Conservation (phyloP, 805 yeast species). For the Candida methanosorbosa region DNA sequence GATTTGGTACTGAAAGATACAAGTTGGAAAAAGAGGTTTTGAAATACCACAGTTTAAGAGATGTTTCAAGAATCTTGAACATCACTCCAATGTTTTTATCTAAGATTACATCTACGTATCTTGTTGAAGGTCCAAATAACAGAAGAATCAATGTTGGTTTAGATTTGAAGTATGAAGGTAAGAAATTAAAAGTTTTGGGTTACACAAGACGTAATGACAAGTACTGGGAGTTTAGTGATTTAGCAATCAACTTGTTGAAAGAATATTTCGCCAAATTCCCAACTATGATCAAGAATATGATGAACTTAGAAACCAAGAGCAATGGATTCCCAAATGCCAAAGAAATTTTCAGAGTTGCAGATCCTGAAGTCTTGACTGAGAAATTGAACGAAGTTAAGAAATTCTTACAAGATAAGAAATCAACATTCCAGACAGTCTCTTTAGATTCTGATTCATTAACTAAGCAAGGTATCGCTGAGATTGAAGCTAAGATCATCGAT, state of each 20-base stretch:
- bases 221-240: conserved; percentile 78
- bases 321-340: conserved; percentile 28
- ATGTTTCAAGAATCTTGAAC: conserved; percentile 48
- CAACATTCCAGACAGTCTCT: conserved; percentile 51
- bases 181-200: conserved; percentile 79
- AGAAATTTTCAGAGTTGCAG: conserved; percentile 27
- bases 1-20: conserved; percentile 54
- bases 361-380: conserved; percentile 35
- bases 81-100: conserved; percentile 63
- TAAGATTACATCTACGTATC: conserved; percentile 64
- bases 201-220: conserved; percentile 57
- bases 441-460: conserved; percentile 75
- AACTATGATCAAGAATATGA: conserved; percentile 35
- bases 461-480: conserved; percentile 48
- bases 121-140: conserved; percentile 46
- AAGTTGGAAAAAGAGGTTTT: conserved; percentile 45
- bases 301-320: conserved; percentile 11
- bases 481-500: conserved; percentile 53
- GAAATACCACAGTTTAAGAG: conserved; percentile 56
- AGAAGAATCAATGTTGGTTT: conserved; percentile 67
- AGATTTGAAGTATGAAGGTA: conserved; percentile 73
- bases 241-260: conserved; percentile 58
- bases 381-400: conserved; percentile 23
- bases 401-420: conserved; percentile 42
- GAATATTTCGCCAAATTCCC: conserved; percentile 60